Base-by-base conservation (phyloP, 2,329 filamentous ascomycete genomes). In the Blumeria hordei region DNA sequence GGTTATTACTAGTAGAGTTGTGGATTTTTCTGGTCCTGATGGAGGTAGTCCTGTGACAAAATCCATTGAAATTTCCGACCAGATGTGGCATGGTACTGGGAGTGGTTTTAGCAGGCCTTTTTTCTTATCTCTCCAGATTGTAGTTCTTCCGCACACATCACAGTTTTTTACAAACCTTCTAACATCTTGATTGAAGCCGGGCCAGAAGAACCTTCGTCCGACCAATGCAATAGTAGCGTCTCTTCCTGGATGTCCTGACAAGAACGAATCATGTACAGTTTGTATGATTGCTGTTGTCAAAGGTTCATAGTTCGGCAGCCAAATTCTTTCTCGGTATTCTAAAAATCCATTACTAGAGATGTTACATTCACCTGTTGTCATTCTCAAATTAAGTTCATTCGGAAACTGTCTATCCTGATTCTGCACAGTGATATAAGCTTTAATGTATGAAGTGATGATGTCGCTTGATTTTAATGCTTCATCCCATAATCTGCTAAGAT, bases 11-110 rank as follows among this genome's bases (percentile, higher is more conserved):
- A 28, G 21, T 2, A 28, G 21, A 28, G 21, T 28, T 28, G 21
- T 28, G 21, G 21, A 28, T 28, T 28, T 28, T 28, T 28, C 21
- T 28, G 21, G 21, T 4, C 21, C 21, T 28, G 21, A 28, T 28
- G 21, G 21, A 28, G 21, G 21, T 28, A 28, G 21, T 28, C 32
- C 32, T 53, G 36, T 36, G 37, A 57, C 50, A 37, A 56, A 56
- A 16, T 56, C 56, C 28, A 57, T 57, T 2, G 43, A 57, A 35
- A 57, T 57, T n/a, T 57, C 50, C 5, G 12, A 34, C 54, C 32
- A 57, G 21, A 57, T 55, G 4, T 45, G 16, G 12, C 37, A 5
- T 3, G 54, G 56, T 3, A 57, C 35, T 11, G 35, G 51, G 6
- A 57, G 36, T 16, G 56, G 35, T 39, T 56, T 57, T 18, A 57